Evolutionary conservation across 2,329 filamentous ascomycete species (phyloP).

Genomic region (Falciphora oryzae): DNA sequence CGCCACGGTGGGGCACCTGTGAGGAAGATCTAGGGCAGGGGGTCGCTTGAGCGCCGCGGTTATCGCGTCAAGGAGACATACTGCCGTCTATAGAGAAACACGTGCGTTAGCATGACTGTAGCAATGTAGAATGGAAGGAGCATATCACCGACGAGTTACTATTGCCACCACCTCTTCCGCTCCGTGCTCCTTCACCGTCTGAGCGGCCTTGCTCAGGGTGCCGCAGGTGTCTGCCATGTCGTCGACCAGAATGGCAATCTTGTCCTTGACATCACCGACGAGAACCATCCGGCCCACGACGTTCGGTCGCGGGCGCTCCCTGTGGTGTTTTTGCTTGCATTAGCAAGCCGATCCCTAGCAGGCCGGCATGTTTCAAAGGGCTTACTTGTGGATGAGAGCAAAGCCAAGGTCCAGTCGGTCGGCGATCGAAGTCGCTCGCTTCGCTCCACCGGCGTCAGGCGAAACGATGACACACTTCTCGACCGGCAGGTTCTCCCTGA

Average conservation of each 20-base stretch:
- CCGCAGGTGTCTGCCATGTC: slow-evolving; percentile 33
- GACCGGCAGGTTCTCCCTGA: slow-evolving; percentile 75
- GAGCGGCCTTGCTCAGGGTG: slow-evolving; percentile 69
- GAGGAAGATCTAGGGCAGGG: not conserved
- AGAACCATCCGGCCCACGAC: slow-evolving; percentile 87
- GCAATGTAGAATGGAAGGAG: no score
- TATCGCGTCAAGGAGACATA: slow-evolving; percentile 15
- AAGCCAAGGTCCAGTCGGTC: slow-evolving; percentile 87
- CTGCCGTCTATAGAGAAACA: slow-evolving; percentile 5
- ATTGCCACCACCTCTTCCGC: slow-evolving; percentile 88
- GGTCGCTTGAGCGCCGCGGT: not conserved
- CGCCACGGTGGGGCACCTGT: no score
- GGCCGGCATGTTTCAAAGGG: not conserved
- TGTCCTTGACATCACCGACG: slow-evolving; percentile 88
- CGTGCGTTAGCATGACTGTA: not conserved
- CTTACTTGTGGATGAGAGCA: slow-evolving; percentile 82
- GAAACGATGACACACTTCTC: slow-evolving; percentile 89
- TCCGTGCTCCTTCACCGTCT: slow-evolving; percentile 80
- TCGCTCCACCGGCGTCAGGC: slow-evolving; percentile 90
- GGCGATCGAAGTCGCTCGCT: slow-evolving; percentile 88
- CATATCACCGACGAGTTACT: slow-evolving; percentile 52
- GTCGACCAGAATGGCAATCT: slow-evolving; percentile 75
- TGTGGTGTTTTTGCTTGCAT: not conserved
- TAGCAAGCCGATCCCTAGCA: not conserved
- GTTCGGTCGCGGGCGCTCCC: slow-evolving; percentile 72